These are phyloP conservation scores for Fusarium multiceps DNA, from an alignment of 2,329 filamentous ascomycete species.

Conservation along the genomic window DNA sequence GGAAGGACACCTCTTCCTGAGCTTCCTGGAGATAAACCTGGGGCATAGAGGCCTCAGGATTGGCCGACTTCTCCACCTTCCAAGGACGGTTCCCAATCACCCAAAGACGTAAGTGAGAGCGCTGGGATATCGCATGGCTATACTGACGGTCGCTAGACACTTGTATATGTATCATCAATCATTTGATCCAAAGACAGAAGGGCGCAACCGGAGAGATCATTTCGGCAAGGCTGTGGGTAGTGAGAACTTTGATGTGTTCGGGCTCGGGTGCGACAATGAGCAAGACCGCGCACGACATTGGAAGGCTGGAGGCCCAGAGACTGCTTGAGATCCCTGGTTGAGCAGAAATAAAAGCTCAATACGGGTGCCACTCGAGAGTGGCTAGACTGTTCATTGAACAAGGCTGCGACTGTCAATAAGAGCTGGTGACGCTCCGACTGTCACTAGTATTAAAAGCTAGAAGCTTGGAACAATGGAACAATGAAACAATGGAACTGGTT, in stretches of 20 bases:
- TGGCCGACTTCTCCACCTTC: neutral
- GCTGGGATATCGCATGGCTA: neutral
- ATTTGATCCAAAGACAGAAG: neutral
- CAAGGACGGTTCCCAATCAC: neutral
- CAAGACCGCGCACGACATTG: neutral
- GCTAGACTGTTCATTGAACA: neutral
- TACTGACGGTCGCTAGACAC: neutral
- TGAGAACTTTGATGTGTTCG: no score
- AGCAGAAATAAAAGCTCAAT: neutral
- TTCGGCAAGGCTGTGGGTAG: neutral
- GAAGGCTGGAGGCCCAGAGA: neutral
- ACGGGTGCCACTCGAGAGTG: neutral
- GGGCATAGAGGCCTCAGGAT: neutral
- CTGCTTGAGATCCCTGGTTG: neutral
- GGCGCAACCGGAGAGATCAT: neutral
- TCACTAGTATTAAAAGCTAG: no score
- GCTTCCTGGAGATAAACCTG: neutral
- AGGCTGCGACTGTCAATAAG: neutral
- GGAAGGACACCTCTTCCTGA: neutral
- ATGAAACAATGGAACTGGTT: neutral
- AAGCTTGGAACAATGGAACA: neutral
- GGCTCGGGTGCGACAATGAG: neutral
- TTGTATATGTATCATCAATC: neutral
- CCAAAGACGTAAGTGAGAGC: neutral
- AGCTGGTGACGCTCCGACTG: fast-evolving